These are phyloP conservation scores for Cymodocea nodosa DNA, from an alignment of 116 monocot species.

Conservation along the genomic window DNA sequence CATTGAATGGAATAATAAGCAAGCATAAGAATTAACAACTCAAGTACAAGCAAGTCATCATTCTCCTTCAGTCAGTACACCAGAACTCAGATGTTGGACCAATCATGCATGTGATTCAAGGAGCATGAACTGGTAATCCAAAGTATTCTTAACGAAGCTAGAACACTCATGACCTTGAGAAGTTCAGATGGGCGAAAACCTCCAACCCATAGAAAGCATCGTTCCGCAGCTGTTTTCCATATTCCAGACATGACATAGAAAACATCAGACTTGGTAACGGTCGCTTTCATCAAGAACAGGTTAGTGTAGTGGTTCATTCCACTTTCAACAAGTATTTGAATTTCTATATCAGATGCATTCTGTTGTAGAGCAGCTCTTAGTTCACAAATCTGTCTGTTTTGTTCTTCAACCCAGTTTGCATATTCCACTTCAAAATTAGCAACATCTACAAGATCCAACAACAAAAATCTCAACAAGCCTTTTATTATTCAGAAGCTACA, in stretches of 20 bases:
- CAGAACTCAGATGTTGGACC: too few species aligned
- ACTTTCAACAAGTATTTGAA: conserved; percentile 63
- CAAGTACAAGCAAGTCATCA: not conserved
- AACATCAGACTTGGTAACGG: conserved; percentile 69
- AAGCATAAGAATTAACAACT: not conserved
- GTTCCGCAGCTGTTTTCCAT: conserved; percentile 70
- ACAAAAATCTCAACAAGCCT: not conserved
- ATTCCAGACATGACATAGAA: conserved; percentile 94
- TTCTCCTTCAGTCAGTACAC: too few species aligned
- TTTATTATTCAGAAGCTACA: not conserved
- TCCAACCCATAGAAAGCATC: conserved; percentile 90
- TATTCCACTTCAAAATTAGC: conserved; percentile 82
- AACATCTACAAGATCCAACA: conserved; percentile 18
- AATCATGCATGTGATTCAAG: too few species aligned
- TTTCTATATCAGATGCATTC: conserved; percentile 63
- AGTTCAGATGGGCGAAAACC: conserved; percentile 90
- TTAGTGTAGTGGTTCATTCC: conserved; percentile 54
- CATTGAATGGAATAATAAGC: not conserved
- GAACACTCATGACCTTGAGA: conserved; percentile 43
- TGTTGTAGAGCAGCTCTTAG: conserved; percentile 54
- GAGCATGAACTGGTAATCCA: too few species aligned
- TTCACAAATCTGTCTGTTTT: conserved; percentile 44
- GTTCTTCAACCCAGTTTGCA: conserved; percentile 79
- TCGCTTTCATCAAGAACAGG: conserved; percentile 61
- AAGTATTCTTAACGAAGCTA: not conserved